phyloP scores from a whole-genome alignment of 2,329 filamentous ascomycete genomes.

The Aspergillus terreus region DNA sequence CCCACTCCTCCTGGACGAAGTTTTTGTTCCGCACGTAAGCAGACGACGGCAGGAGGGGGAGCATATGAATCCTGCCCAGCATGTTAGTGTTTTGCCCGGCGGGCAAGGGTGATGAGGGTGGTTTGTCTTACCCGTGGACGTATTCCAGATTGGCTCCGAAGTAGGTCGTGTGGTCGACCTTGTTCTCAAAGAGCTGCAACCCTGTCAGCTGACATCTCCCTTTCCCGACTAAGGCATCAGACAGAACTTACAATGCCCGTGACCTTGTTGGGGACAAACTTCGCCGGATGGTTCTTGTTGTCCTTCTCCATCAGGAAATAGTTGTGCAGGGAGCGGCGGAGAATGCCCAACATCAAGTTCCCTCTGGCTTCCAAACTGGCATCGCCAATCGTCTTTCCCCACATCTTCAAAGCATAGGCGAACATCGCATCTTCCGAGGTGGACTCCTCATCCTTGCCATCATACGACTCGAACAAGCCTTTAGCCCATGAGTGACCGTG shows the following conservation, averaged over 20 bases:
- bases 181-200: slow-evolving; percentile 79
- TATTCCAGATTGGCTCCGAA: slow-evolving; percentile 72
- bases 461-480: slow-evolving; percentile 50
- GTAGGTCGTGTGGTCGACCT: slow-evolving; percentile 88
- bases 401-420: slow-evolving; percentile 87
- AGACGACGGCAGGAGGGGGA: slow-evolving; percentile 67
- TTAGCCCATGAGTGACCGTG: slow-evolving; percentile 92
- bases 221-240: not conserved
- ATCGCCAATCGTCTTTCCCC: slow-evolving; percentile 77
- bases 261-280: slow-evolving; percentile 78
- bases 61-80: slow-evolving; percentile 72
- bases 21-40: slow-evolving; percentile 61
- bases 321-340: slow-evolving; percentile 66
- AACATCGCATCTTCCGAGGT: slow-evolving; percentile 88
- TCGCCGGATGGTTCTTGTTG: slow-evolving; percentile 68
- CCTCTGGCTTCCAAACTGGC: slow-evolving; percentile 74
- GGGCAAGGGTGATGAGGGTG: not conserved
- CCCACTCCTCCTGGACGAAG: slow-evolving; percentile 83
- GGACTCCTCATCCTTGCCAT: slow-evolving; percentile 65
- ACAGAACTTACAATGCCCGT: slow-evolving; percentile 50
- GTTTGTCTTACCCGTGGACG: slow-evolving; percentile 53
- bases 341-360: slow-evolving; percentile 78
- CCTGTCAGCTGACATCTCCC: slow-evolving; percentile 23
- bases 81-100: slow-evolving; percentile 17
- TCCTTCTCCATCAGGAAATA: slow-evolving; percentile 77